A percentile compares a stretch with the other conserved stretches of the same genome.
Evolutionary conservation across 805 yeast species (phyloP).

Genomic region (Teunomyces barrocoloradensis): DNA sequence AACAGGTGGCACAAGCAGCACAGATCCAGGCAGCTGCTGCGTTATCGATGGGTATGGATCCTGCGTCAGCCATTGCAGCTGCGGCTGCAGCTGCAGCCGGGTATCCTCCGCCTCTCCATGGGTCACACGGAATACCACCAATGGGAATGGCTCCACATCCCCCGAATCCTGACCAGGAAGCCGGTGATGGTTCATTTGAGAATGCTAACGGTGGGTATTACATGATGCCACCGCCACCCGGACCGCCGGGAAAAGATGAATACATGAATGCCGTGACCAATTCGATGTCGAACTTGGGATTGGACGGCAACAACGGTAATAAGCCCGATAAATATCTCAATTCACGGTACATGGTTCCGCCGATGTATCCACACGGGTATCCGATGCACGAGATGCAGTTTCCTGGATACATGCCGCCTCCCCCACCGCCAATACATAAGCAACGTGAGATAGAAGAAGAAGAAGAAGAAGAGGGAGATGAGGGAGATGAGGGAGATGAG

Average conservation of each 20-base stretch:
- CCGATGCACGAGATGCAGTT: conserved; percentile 14
- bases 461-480: neutral
- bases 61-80: conserved; percentile 29
- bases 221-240: conserved; percentile 5
- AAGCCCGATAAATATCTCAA: conserved; percentile 7
- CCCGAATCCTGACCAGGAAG: conserved; percentile 8
- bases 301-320: conserved; percentile 6
- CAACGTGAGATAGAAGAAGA: conserved; percentile 1
- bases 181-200: neutral
- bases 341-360: conserved; percentile 13
- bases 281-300: conserved; percentile 8
- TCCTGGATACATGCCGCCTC: conserved; percentile 14
- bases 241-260: conserved; percentile 7
- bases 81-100: conserved; percentile 24
- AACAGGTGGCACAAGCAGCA: conserved; percentile 30
- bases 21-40: conserved; percentile 40
- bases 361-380: conserved; percentile 14
- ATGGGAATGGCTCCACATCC: conserved; percentile 8
- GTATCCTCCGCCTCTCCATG: conserved; percentile 9
- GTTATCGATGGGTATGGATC: conserved; percentile 37
- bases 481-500: neutral
- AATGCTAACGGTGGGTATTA: conserved; percentile 2
- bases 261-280: conserved; percentile 13
- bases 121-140: conserved; percentile 1
- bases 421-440: conserved; percentile 8